Percentiles rank a stretch among this genome's conserved stretches.
Evolutionary conservation across 768 basidiomycete species (phyloP).

Genomic region (Postia placenta): DNA sequence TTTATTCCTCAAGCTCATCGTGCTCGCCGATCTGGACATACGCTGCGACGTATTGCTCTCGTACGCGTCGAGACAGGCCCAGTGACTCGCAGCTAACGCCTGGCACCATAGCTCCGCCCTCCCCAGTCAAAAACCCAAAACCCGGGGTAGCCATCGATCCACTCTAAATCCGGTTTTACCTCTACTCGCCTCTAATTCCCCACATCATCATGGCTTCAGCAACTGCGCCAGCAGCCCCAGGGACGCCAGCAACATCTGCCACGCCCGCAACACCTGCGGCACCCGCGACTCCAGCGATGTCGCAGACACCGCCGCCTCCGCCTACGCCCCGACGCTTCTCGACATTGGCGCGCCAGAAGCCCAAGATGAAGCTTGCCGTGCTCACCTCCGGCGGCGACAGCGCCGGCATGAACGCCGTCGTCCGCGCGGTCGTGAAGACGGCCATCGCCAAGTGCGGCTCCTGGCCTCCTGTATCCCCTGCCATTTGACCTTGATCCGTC

Average conservation of each 20-base stretch:
- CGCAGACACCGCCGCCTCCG: no score
- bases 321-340: not conserved
- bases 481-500: conserved; percentile 1
- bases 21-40: no score
- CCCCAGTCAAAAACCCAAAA: conserved; percentile 4
- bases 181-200: not conserved
- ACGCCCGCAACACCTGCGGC: no score
- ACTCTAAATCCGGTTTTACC: conserved; percentile 4
- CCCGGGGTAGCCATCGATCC: conserved; percentile 6
- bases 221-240: not conserved
- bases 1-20: no score
- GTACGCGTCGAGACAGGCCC: not conserved
- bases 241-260: not conserved
- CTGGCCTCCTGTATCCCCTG: not conserved
- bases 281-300: not conserved
- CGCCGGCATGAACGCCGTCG: conserved; percentile 95
- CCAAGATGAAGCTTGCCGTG: conserved; percentile 81
- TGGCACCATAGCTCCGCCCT: not conserved
- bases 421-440: conserved; percentile 88
- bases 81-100: conserved; percentile 2
- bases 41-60: not conserved
- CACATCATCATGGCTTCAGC: not conserved
- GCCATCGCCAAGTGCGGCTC: conserved; percentile 77
- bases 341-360: conserved; percentile 2
- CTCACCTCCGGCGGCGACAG: conserved; percentile 96